Base-by-base conservation (phyloP, 495 filamentous ascomycete genomes). In the Aspergillus leporis region DNA sequence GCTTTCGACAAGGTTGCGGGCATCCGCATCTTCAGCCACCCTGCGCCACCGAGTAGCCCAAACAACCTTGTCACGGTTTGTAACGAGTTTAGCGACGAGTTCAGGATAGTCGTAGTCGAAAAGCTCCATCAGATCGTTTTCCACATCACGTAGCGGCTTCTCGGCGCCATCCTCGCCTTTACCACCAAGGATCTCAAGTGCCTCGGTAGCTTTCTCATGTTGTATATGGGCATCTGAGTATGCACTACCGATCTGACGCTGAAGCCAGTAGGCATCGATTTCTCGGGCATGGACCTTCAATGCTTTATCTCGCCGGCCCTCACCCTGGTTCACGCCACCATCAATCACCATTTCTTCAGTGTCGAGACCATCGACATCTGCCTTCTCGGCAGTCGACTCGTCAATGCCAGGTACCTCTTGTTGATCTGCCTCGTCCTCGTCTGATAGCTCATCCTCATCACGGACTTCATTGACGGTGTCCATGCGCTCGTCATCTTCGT, bases 51-150 rank as follows among this genome's bases (percentile, higher is more conserved):
- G 85, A 18, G 95, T 98, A 13, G 95, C 88, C 94, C 95, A 99
- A 28, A 97, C 88, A 58, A 98, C 83, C 74, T 92, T 95, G 62
- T 94, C 88, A 9, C 89, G 84, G 64, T 98, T 98, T 61, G 88
- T 84, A 58, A 97, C 90, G n/a, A 99, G 81, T 70, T 90, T 93
- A 51, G 90, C 88, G 30, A 98, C 94, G 45, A 97, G 82, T 47
- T 97, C 93, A 53, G 94, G 90, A 67, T 97, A 88, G 66, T 98
- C 94, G 64, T 95, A 99, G 64, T 98, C 93, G 61, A 99, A 96
- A 0, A 98, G 84, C 66, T 97, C 95, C 88, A 97, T 97, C 51
- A 99, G 77, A 53, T 98, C 95, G 68, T 99, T 99, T 69, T 99
- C 94, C 60, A 97, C 91, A 61, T 99, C 93, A 61, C 93, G 87